These are phyloP conservation scores for Cyberlindnera americana DNA, from an alignment of 805 yeast genomes.

Conservation along the genomic window DNA sequence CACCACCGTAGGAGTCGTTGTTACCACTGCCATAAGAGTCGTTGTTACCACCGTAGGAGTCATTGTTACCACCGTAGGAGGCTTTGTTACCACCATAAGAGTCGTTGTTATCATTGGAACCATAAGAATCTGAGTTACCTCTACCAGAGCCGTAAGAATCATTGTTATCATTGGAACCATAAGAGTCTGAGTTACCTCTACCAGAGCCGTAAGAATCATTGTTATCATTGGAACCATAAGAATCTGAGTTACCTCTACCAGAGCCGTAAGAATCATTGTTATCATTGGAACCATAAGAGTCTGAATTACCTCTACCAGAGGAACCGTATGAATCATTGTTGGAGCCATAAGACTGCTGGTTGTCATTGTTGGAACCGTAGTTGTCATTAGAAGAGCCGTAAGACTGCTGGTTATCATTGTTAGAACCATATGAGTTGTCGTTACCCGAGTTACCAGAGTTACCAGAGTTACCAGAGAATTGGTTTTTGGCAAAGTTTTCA, in stretches of 20 bases:
- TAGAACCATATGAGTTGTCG: slow-evolving; percentile 2
- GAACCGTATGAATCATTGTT: slow-evolving; percentile 2
- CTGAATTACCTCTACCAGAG: not conserved
- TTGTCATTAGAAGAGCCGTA: slow-evolving; percentile 1
- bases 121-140: slow-evolving; percentile 2
- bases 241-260: not conserved
- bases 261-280: slow-evolving; percentile 2
- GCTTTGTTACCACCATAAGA: not conserved
- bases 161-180: slow-evolving; percentile 1
- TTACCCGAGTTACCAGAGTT: not conserved
- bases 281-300: slow-evolving; percentile 7
- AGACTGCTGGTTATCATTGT: slow-evolving; percentile 3
- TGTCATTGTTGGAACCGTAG: not conserved
- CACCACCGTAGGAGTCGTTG: slow-evolving; percentile 6
- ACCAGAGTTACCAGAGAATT: slow-evolving; percentile 7
- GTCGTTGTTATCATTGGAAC: slow-evolving; percentile 1
- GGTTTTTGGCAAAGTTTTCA: slow-evolving; percentile 4
- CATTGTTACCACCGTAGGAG: not conserved
- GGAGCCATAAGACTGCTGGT: slow-evolving; percentile 6
- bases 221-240: slow-evolving; percentile 5
- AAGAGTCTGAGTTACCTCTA: not conserved
- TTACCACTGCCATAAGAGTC: slow-evolving; percentile 4
- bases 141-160: slow-evolving; percentile 1
- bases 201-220: not conserved
- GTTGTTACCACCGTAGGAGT: not conserved